These are phyloP conservation scores for Trichoderma erinaceum DNA, from an alignment of 495 filamentous ascomycete species.

Conservation along the genomic window DNA sequence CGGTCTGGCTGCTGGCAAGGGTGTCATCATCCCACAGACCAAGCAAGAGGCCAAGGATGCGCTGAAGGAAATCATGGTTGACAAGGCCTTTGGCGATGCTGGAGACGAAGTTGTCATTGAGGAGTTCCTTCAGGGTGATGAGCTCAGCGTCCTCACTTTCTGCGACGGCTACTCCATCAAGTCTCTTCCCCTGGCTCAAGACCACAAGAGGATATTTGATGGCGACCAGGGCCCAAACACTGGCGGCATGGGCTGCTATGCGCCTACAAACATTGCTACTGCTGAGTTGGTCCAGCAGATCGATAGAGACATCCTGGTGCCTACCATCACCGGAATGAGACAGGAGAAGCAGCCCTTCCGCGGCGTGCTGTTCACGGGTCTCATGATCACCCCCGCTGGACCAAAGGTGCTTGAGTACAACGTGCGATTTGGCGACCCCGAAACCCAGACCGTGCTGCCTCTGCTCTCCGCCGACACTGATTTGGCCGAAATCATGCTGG, in stretches of 20 bases:
- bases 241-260: conserved; percentile 97
- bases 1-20: conserved; percentile 85
- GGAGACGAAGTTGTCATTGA: conserved; percentile 95
- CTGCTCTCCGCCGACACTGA: conserved; percentile 75
- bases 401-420: conserved; percentile 95
- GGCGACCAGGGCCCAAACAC: conserved; percentile 91
- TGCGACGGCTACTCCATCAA: conserved; percentile 81
- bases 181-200: conserved; percentile 86
- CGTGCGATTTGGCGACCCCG: conserved; percentile 91
- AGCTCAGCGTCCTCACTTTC: conserved; percentile 86
- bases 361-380: conserved; percentile 86
- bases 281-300: conserved; percentile 68
- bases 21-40: conserved; percentile 75
- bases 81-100: conserved; percentile 79
- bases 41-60: conserved; percentile 77
- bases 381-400: conserved; percentile 88
- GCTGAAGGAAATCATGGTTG: conserved; percentile 83
- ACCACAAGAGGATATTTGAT: conserved; percentile 92
- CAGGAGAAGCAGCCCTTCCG: conserved; percentile 72
- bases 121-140: conserved; percentile 86
- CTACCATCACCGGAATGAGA: conserved; percentile 84
- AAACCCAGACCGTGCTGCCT: conserved; percentile 87
- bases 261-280: conserved; percentile 77
- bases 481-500: conserved; percentile 83
- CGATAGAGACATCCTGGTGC: conserved; percentile 76